phyloP scores from a whole-genome alignment of 805 yeast genomes.

The Ogataea salicorniae region DNA sequence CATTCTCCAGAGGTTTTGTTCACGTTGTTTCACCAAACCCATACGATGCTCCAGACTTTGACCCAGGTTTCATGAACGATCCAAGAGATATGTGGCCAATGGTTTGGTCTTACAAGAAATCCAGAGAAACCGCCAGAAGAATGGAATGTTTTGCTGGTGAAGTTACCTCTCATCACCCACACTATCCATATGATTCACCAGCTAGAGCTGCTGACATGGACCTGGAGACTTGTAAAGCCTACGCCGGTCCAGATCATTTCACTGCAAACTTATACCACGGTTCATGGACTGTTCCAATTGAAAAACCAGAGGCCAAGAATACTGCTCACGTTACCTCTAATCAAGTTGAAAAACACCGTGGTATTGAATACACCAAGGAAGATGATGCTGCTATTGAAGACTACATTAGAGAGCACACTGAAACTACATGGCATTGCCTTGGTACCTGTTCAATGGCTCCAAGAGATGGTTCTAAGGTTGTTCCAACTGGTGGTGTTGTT shows the following conservation, averaged over 20 bases:
- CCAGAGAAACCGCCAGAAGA: conserved; percentile 27
- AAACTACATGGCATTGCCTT: conserved; percentile 29
- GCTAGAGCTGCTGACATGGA: conserved; percentile 26
- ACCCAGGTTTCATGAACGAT: conserved; percentile 28
- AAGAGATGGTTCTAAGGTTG: conserved; percentile 25
- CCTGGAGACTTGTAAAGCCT: conserved; percentile 21
- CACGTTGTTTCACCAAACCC: conserved; percentile 22
- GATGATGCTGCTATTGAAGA: conserved; percentile 26
- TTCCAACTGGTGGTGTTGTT: conserved; percentile 26
- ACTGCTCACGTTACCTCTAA: conserved; percentile 20
- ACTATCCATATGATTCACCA: conserved; percentile 21
- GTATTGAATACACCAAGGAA: conserved; percentile 22
- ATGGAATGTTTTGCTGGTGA: conserved; percentile 28
- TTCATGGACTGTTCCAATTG: conserved; percentile 27
- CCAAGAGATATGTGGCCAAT: conserved; percentile 27
- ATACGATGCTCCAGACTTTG: conserved; percentile 26
- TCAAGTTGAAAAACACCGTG: conserved; percentile 21
- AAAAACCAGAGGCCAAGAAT: conserved; percentile 19
- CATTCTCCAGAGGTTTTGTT: conserved; percentile 28
- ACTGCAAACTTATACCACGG: conserved; percentile 28
- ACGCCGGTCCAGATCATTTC: conserved; percentile 24
- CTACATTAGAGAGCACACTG: conserved; percentile 26
- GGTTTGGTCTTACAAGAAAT: conserved; percentile 29
- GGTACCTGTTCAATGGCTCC: conserved; percentile 28
- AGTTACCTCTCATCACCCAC: conserved; percentile 26